Conservation (phyloP, 2,329 filamentous ascomycete species). For the Trichophaea hybrida region DNA sequence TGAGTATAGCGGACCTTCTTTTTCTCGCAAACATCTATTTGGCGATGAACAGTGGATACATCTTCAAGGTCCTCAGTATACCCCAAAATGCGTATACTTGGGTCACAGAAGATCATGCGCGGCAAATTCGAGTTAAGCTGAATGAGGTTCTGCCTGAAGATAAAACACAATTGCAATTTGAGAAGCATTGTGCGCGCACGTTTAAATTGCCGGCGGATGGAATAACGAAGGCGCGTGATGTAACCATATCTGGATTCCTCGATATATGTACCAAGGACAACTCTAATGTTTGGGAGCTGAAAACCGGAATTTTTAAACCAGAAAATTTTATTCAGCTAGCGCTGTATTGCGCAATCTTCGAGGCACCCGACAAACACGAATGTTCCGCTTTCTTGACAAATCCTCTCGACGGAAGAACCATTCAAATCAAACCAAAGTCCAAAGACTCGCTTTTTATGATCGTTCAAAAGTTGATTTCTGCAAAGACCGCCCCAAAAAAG, state of each 20-base stretch:
- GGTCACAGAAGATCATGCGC: conserved; percentile 7
- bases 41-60: conserved; percentile 10
- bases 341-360: background rate
- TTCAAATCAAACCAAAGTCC: background rate
- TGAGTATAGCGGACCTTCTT: conserved; percentile 10
- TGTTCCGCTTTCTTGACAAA: background rate
- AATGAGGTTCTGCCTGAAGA: too few relatives aligned
- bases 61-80: conserved; percentile 19
- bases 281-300: background rate
- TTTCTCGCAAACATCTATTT: conserved; percentile 18
- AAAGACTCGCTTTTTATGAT: background rate
- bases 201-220: background rate
- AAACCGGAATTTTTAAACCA: background rate
- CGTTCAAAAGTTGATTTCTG: background rate
- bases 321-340: background rate
- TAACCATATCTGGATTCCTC: background rate
- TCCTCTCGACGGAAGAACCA: background rate
- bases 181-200: background rate
- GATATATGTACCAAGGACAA: background rate
- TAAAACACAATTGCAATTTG: background rate
- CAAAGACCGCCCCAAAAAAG: background rate
- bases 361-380: background rate
- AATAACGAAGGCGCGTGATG: background rate
- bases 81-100: conserved; percentile 18
- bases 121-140: too few relatives aligned